phyloP scores from a whole-genome alignment of 768 basidiomycete genomes.

The Tricholoma bakamatsutake region DNA sequence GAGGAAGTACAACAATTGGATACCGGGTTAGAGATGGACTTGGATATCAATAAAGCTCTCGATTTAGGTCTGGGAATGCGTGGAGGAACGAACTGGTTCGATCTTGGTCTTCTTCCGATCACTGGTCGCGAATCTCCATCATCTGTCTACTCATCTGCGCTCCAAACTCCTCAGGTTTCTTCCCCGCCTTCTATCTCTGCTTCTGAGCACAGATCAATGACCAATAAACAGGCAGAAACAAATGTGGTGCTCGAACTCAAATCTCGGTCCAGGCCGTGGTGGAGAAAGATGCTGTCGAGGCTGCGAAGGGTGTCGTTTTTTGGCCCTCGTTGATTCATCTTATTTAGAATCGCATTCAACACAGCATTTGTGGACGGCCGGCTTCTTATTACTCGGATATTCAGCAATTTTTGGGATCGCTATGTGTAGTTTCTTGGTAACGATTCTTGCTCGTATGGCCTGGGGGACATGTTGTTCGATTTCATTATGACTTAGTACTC shows the following conservation, averaged over 20 bases:
- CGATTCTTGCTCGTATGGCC: not conserved
- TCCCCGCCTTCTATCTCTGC: constrained; percentile 20
- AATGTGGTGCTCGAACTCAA: constrained; percentile 11
- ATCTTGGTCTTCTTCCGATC: constrained; percentile 29
- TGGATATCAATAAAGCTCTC: constrained; percentile 32
- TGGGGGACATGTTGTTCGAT: not conserved
- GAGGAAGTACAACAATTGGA: constrained; percentile 32
- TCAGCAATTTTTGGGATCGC: not conserved
- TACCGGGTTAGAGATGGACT: constrained; percentile 30
- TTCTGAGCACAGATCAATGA: constrained; percentile 11
- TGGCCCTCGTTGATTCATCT: constrained; percentile 15
- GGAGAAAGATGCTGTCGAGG: constrained; percentile 23
- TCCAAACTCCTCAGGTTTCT: constrained; percentile 23
- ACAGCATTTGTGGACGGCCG: not conserved
- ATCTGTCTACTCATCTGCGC: constrained; percentile 29
- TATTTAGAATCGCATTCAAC: not conserved
- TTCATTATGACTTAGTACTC: not conserved
- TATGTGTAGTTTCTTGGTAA: not conserved
- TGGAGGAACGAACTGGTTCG: constrained; percentile 35
- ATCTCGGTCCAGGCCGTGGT: constrained; percentile 22
- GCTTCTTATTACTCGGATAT: not conserved
- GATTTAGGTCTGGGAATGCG: constrained; percentile 33
- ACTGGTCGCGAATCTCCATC: constrained; percentile 31
- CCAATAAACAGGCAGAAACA: constrained; percentile 11
- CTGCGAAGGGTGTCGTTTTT: constrained; percentile 22